Percentiles rank a stretch among this genome's conserved stretches.
These are phyloP conservation scores for Penicillium herquei DNA, from an alignment of 495 filamentous ascomycete species.

Conservation along the genomic window DNA sequence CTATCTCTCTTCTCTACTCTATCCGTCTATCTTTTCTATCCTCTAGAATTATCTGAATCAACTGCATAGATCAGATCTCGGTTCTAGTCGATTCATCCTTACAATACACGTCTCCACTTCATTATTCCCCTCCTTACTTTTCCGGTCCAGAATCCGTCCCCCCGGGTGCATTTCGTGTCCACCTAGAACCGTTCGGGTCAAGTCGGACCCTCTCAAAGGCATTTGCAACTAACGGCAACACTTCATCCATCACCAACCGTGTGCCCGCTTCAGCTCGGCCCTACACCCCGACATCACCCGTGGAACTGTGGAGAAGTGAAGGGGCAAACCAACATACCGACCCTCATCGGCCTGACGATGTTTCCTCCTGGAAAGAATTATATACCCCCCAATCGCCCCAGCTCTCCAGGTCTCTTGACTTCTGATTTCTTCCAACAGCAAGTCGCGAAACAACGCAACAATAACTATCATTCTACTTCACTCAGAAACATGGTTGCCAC, in stretches of 20 bases:
- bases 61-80: no score
- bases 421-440: conserved; percentile 61
- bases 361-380: conserved; percentile 43
- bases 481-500: conserved; percentile 67
- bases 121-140: conserved; percentile 9
- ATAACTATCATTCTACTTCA: conserved; percentile 62
- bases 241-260: conserved; percentile 27
- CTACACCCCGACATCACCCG: conserved; percentile 44
- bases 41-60: no score
- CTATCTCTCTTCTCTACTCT: no score
- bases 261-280: conserved; percentile 36
- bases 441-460: conserved; percentile 57
- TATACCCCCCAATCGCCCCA: conserved; percentile 44
- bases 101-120: conserved; percentile 1
- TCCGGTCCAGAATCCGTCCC: conserved; percentile 13
- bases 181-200: conserved; percentile 37
- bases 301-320: conserved; percentile 45
- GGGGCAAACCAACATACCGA: conserved; percentile 24
- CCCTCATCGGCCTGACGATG: conserved; percentile 29
- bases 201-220: conserved; percentile 31
- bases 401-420: conserved; percentile 50
- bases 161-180: conserved; percentile 42
- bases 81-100: background rate
- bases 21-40: no score
- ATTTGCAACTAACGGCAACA: conserved; percentile 33